phyloP scores from a whole-genome alignment of 768 basidiomycete species.

The Russula abietina region DNA sequence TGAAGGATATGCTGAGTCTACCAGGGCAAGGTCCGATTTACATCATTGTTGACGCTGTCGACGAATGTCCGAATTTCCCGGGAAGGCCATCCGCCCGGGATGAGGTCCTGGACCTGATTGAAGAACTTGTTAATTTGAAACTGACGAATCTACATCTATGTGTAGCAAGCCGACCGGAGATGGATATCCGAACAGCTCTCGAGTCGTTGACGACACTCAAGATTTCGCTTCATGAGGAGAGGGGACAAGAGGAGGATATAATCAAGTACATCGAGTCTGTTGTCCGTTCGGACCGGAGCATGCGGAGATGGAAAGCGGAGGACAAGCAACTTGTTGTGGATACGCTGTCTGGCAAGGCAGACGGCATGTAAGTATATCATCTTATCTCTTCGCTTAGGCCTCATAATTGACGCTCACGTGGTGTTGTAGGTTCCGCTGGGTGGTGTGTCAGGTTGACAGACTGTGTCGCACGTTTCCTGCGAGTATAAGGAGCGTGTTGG shows the following conservation, averaged over 20 bases:
- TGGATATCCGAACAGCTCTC: not conserved
- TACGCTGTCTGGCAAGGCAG: not conserved
- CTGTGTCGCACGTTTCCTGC: not conserved
- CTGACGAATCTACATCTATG: not conserved
- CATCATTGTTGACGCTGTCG: constrained; percentile 2
- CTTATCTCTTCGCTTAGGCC: fast-evolving
- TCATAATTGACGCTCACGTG: not conserved
- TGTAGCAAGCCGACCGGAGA: not conserved
- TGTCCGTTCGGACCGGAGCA: not conserved
- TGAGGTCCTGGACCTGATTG: not conserved
- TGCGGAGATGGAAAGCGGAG: not conserved
- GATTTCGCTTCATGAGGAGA: not conserved
- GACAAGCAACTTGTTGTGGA: not conserved
- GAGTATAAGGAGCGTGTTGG: not conserved
- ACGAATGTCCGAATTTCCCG: not conserved
- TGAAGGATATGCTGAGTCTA: not conserved
- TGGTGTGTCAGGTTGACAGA: not conserved
- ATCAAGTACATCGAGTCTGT: not conserved
- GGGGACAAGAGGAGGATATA: not conserved
- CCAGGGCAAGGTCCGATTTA: not conserved
- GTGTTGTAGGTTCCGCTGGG: constrained; percentile 5
- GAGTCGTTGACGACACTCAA: not conserved
- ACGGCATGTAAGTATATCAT: constrained; percentile 7
- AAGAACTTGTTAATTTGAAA: not conserved
- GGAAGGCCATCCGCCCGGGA: not conserved